Conservation (phyloP, 2,329 filamentous ascomycete genomes). For the Fusarium sp. region DNA sequence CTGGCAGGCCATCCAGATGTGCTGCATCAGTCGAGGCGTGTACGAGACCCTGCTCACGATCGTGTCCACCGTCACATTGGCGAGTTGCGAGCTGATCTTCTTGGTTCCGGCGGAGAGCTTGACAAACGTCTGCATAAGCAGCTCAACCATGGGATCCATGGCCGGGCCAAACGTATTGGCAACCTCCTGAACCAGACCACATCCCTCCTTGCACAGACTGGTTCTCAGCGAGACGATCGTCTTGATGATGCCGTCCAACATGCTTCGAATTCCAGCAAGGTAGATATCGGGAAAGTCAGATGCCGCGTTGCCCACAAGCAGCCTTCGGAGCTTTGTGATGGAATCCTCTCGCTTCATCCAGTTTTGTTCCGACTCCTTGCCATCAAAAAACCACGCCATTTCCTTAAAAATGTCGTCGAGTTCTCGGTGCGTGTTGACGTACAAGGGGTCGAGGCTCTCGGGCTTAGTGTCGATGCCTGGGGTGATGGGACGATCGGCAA, state of each 20-base stretch:
- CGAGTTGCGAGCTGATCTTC: constrained; percentile 89
- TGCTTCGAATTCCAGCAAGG: constrained; percentile 74
- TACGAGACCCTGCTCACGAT: constrained; percentile 86
- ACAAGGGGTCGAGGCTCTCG: constrained; percentile 81
- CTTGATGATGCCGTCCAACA: constrained; percentile 92
- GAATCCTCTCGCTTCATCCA: constrained; percentile 90
- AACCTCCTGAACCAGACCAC: constrained; percentile 85
- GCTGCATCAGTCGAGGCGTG: constrained; percentile 83
- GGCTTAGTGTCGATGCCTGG: constrained; percentile 72
- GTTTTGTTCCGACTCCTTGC: constrained; percentile 89
- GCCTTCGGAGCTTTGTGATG: constrained; percentile 78
- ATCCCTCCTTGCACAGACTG: constrained; percentile 89
- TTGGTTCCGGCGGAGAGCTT: constrained; percentile 92
- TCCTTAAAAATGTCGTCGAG: constrained; percentile 88
- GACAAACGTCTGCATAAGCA: constrained; percentile 88
- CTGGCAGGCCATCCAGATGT: constrained; percentile 83
- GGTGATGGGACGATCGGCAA: constrained; percentile 67
- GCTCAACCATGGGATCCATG: constrained; percentile 89
- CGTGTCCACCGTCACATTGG: constrained; percentile 82
- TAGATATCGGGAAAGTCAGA: constrained; percentile 81
- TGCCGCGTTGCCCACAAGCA: constrained; percentile 86
- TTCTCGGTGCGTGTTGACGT: constrained; percentile 86
- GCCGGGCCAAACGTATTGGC: constrained; percentile 80
- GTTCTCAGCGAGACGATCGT: constrained; percentile 85
- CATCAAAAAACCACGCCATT: constrained; percentile 86